A percentile compares a stretch with the other conserved stretches of the same genome.
phyloP scores from a whole-genome alignment of 2,329 filamentous ascomycete genomes.

The Penicillium janthinellum region DNA sequence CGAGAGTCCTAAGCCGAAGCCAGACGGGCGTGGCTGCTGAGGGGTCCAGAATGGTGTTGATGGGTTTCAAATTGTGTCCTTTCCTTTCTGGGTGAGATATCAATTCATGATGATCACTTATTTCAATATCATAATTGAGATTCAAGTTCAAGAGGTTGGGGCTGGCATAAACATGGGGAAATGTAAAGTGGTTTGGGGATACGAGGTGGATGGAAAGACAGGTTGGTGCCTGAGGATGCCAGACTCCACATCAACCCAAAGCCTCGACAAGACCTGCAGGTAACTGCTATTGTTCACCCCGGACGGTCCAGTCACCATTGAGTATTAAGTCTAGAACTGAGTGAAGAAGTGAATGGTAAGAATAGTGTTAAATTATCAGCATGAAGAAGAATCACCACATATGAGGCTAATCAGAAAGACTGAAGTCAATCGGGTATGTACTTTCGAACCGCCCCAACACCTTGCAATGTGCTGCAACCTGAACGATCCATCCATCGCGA shows the following conservation, averaged over 20 bases:
- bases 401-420: background rate
- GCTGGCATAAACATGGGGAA: background rate
- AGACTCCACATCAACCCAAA: background rate
- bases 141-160: background rate
- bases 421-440: conserved; percentile 14
- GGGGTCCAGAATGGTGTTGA: conserved; percentile 16
- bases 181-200: too few species aligned
- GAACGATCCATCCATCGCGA: background rate
- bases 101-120: background rate
- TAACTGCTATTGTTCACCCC: too few species aligned
- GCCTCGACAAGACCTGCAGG: too few species aligned
- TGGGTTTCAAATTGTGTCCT: background rate
- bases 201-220: background rate
- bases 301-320: background rate
- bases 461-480: conserved; percentile 12
- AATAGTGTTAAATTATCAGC: background rate
- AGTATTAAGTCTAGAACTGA: background rate
- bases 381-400: background rate
- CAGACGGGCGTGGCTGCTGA: conserved; percentile 8
- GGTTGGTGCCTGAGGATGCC: conserved; percentile 9
- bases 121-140: background rate
- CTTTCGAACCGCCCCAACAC: conserved; percentile 11
- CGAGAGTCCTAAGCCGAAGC: conserved; percentile 10
- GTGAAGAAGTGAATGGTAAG: background rate
- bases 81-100: background rate